Evolutionary conservation across 179 eudicot species (phyloP).

Genomic region (Corrigiola litoralis): DNA sequence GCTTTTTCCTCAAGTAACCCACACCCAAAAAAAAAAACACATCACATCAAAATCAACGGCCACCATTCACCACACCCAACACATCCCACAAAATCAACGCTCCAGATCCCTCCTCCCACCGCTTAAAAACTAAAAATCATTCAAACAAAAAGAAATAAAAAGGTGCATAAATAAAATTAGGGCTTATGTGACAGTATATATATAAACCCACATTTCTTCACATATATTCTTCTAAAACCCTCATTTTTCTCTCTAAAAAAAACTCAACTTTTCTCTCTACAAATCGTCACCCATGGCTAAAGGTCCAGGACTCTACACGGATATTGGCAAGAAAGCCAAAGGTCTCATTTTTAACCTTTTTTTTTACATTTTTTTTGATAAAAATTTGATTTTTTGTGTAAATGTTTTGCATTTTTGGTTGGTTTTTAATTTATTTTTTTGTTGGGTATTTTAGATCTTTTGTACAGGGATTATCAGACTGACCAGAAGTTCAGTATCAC

Average conservation of each 20-base stretch:
- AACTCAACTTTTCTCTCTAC: background rate
- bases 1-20: conserved; percentile 11
- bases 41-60: background rate
- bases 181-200: background rate
- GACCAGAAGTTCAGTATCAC: conserved; percentile 76
- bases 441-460: conserved; percentile 42
- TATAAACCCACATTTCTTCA: background rate
- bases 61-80: too few relatives aligned
- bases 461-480: conserved; percentile 63
- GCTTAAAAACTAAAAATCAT: background rate
- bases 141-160: background rate
- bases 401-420: background rate
- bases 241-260: background rate
- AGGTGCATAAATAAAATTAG: background rate
- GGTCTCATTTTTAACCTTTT: background rate
- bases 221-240: background rate
- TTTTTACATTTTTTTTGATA: background rate
- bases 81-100: background rate
- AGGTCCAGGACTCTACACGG: conserved; percentile 20
- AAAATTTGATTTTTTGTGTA: background rate
- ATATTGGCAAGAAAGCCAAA: conserved; percentile 11
- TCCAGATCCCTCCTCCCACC: background rate
- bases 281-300: conserved; percentile 12
- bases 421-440: background rate
- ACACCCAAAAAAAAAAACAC: background rate